Evolutionary conservation across 192 early-diverging fungal species (phyloP).

Genomic region (Geosiphon pyriformis): DNA sequence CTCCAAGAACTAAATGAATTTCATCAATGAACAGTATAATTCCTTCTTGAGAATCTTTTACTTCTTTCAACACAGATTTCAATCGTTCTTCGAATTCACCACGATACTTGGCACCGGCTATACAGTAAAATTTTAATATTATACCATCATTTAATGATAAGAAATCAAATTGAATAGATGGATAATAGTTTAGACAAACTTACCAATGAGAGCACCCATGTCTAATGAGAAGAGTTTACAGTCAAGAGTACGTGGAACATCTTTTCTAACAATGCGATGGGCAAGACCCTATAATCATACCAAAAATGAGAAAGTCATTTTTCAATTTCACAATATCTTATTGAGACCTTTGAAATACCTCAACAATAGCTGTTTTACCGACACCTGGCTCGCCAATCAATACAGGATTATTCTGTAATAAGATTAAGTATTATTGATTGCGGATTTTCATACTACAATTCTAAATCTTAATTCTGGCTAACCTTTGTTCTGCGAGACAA

Average conservation of each 20-base stretch:
- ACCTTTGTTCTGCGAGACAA: constrained; percentile 77
- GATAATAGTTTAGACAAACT: background rate
- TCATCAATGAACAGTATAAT: constrained; percentile 98
- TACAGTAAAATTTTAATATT: no score
- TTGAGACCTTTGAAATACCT: constrained; percentile 38
- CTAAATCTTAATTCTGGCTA: background rate
- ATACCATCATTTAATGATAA: constrained; percentile 21
- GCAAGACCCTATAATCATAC: constrained; percentile 76
- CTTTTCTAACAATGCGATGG: constrained; percentile 86
- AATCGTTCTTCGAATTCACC: constrained; percentile 99
- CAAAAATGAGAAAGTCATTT: no score
- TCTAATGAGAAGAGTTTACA: constrained; percentile 84
- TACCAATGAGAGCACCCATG: constrained; percentile 79
- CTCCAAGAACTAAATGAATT: constrained; percentile 91
- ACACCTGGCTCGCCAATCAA: constrained; percentile 82
- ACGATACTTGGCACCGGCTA: constrained; percentile 93
- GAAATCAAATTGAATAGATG: background rate
- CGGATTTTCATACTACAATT: background rate
- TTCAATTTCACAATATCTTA: no score
- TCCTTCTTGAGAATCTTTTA: constrained; percentile 80
- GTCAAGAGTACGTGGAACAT: constrained; percentile 85
- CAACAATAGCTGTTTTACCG: constrained; percentile 84
- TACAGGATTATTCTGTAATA: constrained; percentile 69
- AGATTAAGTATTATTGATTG: background rate
- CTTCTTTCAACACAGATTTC: constrained; percentile 93